A percentile compares a stretch with the other conserved stretches of the same genome.
These are phyloP conservation scores for Geosmithia morbida DNA, from an alignment of 2,329 filamentous ascomycete species.

Conservation along the genomic window DNA sequence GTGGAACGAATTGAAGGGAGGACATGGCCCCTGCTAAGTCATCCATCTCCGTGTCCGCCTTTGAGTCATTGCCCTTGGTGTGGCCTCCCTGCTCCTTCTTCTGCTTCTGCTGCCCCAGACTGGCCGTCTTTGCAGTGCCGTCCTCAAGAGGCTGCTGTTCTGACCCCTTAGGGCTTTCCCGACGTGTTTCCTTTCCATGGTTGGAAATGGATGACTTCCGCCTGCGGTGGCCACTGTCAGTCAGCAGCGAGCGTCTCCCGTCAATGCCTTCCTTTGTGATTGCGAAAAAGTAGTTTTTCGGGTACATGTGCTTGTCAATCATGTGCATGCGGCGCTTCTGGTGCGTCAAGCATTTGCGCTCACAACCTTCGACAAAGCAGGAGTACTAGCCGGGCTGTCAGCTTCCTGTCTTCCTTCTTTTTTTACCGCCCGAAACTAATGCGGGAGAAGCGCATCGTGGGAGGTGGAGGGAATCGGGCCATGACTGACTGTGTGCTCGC, in stretches of 20 bases:
- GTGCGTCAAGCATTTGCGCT: constrained; percentile 67
- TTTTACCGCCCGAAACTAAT: constrained; percentile 1
- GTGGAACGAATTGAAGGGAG: constrained; percentile 55
- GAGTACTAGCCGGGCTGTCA: constrained; percentile 43
- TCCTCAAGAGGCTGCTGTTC: neutral
- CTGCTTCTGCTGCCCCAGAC: constrained; percentile 2
- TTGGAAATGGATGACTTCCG: constrained; percentile 23
- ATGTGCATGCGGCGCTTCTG: constrained; percentile 79
- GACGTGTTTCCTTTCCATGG: constrained; percentile 16
- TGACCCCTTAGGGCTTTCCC: constrained; percentile 15
- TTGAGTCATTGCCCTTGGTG: constrained; percentile 5
- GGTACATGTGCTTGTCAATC: constrained; percentile 90
- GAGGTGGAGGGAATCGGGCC: neutral
- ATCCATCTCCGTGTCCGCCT: constrained; percentile 40
- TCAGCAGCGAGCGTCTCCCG: constrained; percentile 63
- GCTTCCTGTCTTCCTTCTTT: constrained; percentile 29
- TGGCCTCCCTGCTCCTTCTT: neutral
- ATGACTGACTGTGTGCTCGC: constrained; percentile 64
- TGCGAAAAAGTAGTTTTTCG: constrained; percentile 74
- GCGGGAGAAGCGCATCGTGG: neutral
- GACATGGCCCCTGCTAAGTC: constrained; percentile 55
- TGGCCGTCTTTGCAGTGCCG: neutral
- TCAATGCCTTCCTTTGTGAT: constrained; percentile 87
- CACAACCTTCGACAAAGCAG: constrained; percentile 83
- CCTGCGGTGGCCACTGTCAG: constrained; percentile 35